Evolutionary conservation across 164 flowering plant genomes (phyloP).

Genomic region (Brasenia schreberi): DNA sequence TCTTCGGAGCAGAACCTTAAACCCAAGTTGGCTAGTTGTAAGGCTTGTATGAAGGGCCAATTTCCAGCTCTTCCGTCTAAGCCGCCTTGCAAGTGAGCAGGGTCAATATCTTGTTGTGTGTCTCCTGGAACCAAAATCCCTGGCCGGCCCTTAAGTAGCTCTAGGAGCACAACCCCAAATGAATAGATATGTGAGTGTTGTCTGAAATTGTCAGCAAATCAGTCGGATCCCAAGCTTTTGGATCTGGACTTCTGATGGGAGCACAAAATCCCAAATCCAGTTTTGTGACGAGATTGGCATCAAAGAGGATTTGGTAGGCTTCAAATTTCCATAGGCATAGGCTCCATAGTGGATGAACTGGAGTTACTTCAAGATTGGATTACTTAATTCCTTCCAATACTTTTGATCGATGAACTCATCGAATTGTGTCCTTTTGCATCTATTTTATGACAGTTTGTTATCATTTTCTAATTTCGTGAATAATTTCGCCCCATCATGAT

Average conservation of each 20-base stretch:
- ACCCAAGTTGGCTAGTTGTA: conserved; percentile 32
- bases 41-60: conserved; percentile 41
- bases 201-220: conserved; percentile 66
- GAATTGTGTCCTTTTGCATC: no score
- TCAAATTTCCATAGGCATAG: conserved; percentile 29
- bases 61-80: conserved; percentile 52
- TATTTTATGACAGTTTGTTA: no score
- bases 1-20: conserved; percentile 33
- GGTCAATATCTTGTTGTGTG: conserved; percentile 50
- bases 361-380: no score
- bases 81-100: conserved; percentile 18
- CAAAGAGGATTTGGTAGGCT: conserved; percentile 44
- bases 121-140: conserved; percentile 52
- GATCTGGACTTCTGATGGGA: conserved; percentile 9
- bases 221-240: conserved; percentile 33
- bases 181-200: conserved; percentile 70
- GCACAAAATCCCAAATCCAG: conserved; percentile 58
- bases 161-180: conserved; percentile 63
- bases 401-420: no score
- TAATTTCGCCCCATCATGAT: no score
- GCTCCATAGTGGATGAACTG: conserved; percentile 36
- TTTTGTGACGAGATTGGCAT: conserved; percentile 38
- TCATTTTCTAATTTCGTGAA: no score
- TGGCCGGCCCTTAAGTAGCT: conserved; percentile 54
- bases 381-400: no score